Percentiles rank a stretch among this genome's conserved stretches.
phyloP scores from a whole-genome alignment of 2,329 filamentous ascomycete genomes.

The Thelonectria olida region DNA sequence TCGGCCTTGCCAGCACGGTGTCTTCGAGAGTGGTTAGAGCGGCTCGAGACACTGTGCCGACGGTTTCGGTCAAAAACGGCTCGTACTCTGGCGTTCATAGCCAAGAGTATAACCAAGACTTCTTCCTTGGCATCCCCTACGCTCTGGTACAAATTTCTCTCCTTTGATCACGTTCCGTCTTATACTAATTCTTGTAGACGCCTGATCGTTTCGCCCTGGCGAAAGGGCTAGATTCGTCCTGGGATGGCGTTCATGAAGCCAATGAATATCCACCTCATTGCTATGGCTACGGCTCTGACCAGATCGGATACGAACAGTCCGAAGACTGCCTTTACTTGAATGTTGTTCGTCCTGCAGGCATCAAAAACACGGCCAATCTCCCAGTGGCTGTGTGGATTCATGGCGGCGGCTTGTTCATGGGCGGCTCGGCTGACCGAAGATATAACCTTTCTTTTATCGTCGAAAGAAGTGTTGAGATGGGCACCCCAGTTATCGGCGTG shows the following conservation, averaged over 20 bases:
- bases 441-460: slow-evolving; percentile 72
- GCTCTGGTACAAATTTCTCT: slow-evolving; percentile 25
- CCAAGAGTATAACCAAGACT: slow-evolving; percentile 30
- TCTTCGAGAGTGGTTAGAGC: not conserved
- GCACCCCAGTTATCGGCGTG: slow-evolving; percentile 58
- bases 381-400: slow-evolving; percentile 68
- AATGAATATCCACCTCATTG: slow-evolving; percentile 57
- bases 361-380: slow-evolving; percentile 50
- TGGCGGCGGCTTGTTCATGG: slow-evolving; percentile 47
- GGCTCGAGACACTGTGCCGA: slow-evolving; percentile 8
- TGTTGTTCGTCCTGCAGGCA: slow-evolving; percentile 63
- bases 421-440: slow-evolving; percentile 52
- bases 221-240: slow-evolving; percentile 55
- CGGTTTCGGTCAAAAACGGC: slow-evolving; percentile 34
- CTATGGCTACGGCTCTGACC: slow-evolving; percentile 56
- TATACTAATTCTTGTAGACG: slow-evolving; percentile 20
- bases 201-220: slow-evolving; percentile 30
- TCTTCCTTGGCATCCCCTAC: slow-evolving; percentile 36
- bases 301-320: slow-evolving; percentile 35
- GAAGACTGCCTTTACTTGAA: slow-evolving; percentile 73
- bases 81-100: slow-evolving; percentile 32
- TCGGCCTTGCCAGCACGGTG: slow-evolving; percentile 3
- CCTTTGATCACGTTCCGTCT: not conserved
- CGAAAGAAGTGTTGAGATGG: slow-evolving; percentile 53
- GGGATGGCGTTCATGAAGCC: slow-evolving; percentile 52